Evolutionary conservation across 768 basidiomycete genomes (phyloP).

Genomic region (Fibroporia radiculosa): DNA sequence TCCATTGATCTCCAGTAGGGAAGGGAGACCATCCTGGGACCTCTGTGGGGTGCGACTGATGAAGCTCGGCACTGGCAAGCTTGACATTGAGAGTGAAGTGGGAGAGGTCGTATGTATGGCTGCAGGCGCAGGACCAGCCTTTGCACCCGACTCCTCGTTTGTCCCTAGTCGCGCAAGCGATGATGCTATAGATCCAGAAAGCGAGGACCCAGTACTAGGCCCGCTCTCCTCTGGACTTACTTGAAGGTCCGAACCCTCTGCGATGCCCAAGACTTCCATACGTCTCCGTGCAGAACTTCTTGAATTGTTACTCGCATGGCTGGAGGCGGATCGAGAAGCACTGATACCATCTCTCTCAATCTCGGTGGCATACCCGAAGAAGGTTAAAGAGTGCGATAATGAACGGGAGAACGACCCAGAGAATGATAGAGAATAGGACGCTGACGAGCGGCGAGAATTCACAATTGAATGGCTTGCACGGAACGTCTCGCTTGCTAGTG

Average conservation of each 20-base stretch:
- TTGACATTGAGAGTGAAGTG: not conserved
- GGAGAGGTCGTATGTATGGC: not conserved
- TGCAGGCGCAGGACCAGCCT: not conserved
- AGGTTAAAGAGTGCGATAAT: not conserved
- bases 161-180: not conserved
- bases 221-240: no score
- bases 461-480: slow-evolving; percentile 18
- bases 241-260: no score
- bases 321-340: slow-evolving; percentile 7
- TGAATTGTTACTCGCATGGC: slow-evolving; percentile 4
- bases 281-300: slow-evolving; percentile 7
- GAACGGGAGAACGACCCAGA: not conserved
- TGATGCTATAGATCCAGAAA: no score
- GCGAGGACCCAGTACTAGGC: no score
- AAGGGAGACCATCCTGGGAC: not conserved
- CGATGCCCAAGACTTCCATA: slow-evolving; percentile 8
- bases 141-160: not conserved
- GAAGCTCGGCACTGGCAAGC: no score
- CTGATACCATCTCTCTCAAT: not conserved
- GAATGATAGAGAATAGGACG: not conserved
- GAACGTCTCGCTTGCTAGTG: slow-evolving; percentile 18
- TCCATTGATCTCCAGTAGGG: not conserved
- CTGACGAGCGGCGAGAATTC: slow-evolving; percentile 4
- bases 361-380: not conserved
- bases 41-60: not conserved